phyloP scores from a whole-genome alignment of 441 rosid species.

The Aleurites moluccanus region DNA sequence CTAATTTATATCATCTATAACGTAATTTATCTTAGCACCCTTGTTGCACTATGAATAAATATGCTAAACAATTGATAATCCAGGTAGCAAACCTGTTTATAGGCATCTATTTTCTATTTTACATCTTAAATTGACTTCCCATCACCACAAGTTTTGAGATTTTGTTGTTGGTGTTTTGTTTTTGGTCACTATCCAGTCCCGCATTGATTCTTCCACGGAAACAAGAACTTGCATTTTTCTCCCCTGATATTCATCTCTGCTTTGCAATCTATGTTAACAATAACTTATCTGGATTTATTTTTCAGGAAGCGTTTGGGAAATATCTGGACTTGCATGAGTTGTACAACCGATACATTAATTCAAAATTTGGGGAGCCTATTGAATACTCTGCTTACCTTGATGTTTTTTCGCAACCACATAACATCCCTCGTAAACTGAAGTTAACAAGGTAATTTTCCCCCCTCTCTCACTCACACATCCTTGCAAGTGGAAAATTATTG shows the following conservation, averaged over 20 bases:
- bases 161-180: background rate
- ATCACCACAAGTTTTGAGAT: background rate
- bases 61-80: background rate
- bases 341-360: conserved; percentile 79
- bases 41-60: background rate
- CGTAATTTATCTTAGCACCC: background rate
- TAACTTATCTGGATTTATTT: conserved; percentile 19
- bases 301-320: conserved; percentile 85
- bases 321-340: conserved; percentile 91
- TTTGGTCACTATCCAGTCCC: background rate
- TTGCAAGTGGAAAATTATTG: background rate
- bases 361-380: conserved; percentile 80
- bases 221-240: background rate
- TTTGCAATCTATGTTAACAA: conserved; percentile 6
- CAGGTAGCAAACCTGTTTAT: background rate
- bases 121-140: background rate
- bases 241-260: background rate
- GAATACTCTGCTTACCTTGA: conserved; percentile 91
- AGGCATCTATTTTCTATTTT: background rate
- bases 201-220: background rate
- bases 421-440: conserved; percentile 58
- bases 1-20: background rate
- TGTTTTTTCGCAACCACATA: conserved; percentile 61
- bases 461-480: background rate
- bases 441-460: conserved; percentile 52